Evolutionary conservation across 2,329 filamentous ascomycete species (phyloP).

Genomic region (Diaporthe batatas): DNA sequence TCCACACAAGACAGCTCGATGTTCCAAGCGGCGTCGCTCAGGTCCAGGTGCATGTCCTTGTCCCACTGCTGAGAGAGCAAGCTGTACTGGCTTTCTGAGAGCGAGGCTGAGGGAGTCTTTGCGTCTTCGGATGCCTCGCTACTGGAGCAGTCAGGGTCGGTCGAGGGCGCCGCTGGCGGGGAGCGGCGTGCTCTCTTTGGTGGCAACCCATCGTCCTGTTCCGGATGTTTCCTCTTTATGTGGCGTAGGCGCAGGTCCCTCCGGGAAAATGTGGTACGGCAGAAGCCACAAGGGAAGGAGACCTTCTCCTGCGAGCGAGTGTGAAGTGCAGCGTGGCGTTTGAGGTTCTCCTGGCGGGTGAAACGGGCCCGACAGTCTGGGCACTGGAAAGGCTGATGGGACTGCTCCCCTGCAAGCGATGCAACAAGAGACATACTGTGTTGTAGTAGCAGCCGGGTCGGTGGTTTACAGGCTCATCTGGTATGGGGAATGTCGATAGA

Average conservation of each 20-base stretch:
- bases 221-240: conserved; percentile 57
- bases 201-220: conserved; percentile 42
- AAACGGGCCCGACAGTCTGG: conserved; percentile 54
- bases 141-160: conserved; percentile 6
- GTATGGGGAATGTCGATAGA: conserved; percentile 25
- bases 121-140: conserved; percentile 13
- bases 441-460: conserved; percentile 22
- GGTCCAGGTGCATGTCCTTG: conserved; percentile 12
- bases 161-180: neutral
- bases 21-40: conserved; percentile 22
- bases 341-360: conserved; percentile 57
- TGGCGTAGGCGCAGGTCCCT: conserved; percentile 56
- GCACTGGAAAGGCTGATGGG: conserved; percentile 56
- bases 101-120: conserved; percentile 16
- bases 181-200: conserved; percentile 28
- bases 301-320: conserved; percentile 48
- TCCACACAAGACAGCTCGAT: conserved; percentile 15
- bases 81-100: conserved; percentile 12
- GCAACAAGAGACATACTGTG: conserved; percentile 28
- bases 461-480: conserved; percentile 12
- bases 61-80: conserved; percentile 19
- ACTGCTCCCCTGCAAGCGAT: conserved; percentile 16
- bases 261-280: conserved; percentile 56
- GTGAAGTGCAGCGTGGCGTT: conserved; percentile 57
- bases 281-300: conserved; percentile 53